Evolutionary conservation across 768 basidiomycete genomes (phyloP), one percentile per base, ranked within the genome.

Genomic region (Crucibulum laeve): DNA sequence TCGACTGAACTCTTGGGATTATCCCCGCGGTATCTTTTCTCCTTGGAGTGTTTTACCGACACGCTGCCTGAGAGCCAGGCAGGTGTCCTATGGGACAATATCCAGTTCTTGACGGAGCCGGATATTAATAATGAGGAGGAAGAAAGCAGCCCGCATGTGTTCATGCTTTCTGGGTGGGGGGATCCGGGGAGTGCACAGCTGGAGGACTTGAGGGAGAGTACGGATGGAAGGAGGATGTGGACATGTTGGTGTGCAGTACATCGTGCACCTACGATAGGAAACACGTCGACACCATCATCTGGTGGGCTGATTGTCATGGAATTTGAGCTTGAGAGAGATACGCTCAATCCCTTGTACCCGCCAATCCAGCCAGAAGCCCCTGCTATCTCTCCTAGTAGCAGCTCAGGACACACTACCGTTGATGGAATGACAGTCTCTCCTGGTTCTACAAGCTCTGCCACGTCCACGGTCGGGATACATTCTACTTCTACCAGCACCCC

Each of bases 311-410:
- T 89, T 49, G 69, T 89, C 19, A 71, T 91, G 60, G 89, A 92
- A 57, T 86, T 91, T 49, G 90, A 92, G 57, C 70, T 89, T 18
- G 87, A 89, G 56, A 61, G 67, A 23, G 89, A 91, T 56, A 50
- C 53, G 1, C 61, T 82, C 54, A 91, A 90, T 49, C 88, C 89
- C 0, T 62, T 89, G 3, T 84, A 84, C 56, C 79, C 79, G 6
- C 64, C 72, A n/a, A 6, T 32, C 11, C 14, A 26, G 22, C 43
- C 38, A 5, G 17, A 22, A 8, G 30, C 18, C n/a, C 11, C 35
- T 6, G 19, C 8, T 5, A 14, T 13, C 17, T 5, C 30, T 21
- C 32, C 34, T 34, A 23, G 17, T 35, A 22, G 19, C 15, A 7
- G 10, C 25, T 15, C 36, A n/a, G 28, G 28, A n/a, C 28, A 7